Base-by-base conservation (phyloP, 2,329 filamentous ascomycete genomes). In the Ceratocystis cubensis region DNA sequence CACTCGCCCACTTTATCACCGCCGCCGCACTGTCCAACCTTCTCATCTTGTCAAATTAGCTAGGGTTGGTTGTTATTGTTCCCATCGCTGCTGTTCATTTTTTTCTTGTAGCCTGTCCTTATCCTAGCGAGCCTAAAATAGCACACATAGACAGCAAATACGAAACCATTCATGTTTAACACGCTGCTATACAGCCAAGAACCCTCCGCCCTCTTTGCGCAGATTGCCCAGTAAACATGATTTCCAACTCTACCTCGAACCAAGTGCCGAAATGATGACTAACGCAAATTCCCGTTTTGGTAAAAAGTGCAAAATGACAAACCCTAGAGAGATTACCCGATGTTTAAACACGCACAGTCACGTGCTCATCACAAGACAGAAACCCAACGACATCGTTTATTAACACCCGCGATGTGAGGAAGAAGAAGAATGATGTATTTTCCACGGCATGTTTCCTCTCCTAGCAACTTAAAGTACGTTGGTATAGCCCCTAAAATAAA, bases 361-460 rank as follows among this genome's bases (percentile, higher is more conserved):
- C 53, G 53, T 59, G 53, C 28, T 4, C 6, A 37, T 22, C 20
- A 8, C 28, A 33, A 37, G 53, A 59, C 53, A 59, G 33, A 59
- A 59, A 59, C n/a, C 53, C 53, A 59, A 59, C 53, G 53, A 59
- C 53, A 59, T 59, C 15, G 25, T 59, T 59, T 59, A 59, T 59
- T 57, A 59, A 59, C 53, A 59, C 53, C 25, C 53, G 8, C 50
- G 13, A 56, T 59, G 22, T n/a, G 48, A 2, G 46, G n/a, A 50
- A 20, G 4, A 59, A 17, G 25, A 33, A 30, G 10, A 20, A 30
- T 59, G 28, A 37, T 25, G 53, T 37, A 37, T 59, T 59, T 59
- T 25, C 15, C 6, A 33, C 53, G 22, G 13, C 53, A 37, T 50
- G 46, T 2, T 50, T 22, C n/a, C 22, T 50, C 22, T 20, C 17